These are phyloP conservation scores for Scheffersomyces cryptocercus DNA, from an alignment of 1,139 yeast species.

Conservation along the genomic window DNA sequence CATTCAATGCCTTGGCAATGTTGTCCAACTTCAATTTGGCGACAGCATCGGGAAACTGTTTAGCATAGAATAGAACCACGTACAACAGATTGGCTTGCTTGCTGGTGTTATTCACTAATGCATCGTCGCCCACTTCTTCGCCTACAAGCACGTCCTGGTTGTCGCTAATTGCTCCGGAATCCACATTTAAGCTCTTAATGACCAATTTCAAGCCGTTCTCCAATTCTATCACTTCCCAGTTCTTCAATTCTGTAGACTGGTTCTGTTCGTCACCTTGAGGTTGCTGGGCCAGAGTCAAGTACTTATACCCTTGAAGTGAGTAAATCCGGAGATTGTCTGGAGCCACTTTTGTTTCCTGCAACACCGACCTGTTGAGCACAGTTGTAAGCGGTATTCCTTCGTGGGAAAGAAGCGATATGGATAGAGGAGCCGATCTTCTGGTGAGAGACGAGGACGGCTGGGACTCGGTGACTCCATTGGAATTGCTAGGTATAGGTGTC, in stretches of 20 bases:
- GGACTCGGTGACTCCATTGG: not conserved
- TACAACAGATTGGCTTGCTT: slow-evolving; percentile 16
- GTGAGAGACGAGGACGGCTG: slow-evolving; percentile 9
- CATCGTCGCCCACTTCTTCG: slow-evolving; percentile 5
- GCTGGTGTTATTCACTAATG: not conserved
- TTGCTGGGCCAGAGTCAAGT: slow-evolving; percentile 24
- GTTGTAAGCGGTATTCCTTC: slow-evolving; percentile 46
- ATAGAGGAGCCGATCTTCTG: slow-evolving; percentile 30
- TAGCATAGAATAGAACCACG: slow-evolving; percentile 34
- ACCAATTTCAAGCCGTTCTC: slow-evolving; percentile 32
- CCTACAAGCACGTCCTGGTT: slow-evolving; percentile 7
- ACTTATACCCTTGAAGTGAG: slow-evolving; percentile 45
- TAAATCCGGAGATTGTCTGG: slow-evolving; percentile 47
- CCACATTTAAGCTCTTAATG: slow-evolving; percentile 23
- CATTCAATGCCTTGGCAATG: slow-evolving; percentile 27
- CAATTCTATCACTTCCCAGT: slow-evolving; percentile 37
- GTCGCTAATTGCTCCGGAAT: slow-evolving; percentile 5
- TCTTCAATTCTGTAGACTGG: slow-evolving; percentile 4
- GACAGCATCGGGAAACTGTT: slow-evolving; percentile 36
- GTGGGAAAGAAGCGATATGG: slow-evolving; percentile 44
- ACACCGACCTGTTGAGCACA: slow-evolving; percentile 21
- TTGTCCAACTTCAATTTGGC: slow-evolving; percentile 47
- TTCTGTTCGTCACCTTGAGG: slow-evolving; percentile 8
- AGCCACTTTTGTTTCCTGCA: slow-evolving; percentile 16
- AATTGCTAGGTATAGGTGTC: slow-evolving; percentile 21